Base-by-base conservation (phyloP, 352 stramenopile genomes). In the Phytophthora hybrid region DNA sequence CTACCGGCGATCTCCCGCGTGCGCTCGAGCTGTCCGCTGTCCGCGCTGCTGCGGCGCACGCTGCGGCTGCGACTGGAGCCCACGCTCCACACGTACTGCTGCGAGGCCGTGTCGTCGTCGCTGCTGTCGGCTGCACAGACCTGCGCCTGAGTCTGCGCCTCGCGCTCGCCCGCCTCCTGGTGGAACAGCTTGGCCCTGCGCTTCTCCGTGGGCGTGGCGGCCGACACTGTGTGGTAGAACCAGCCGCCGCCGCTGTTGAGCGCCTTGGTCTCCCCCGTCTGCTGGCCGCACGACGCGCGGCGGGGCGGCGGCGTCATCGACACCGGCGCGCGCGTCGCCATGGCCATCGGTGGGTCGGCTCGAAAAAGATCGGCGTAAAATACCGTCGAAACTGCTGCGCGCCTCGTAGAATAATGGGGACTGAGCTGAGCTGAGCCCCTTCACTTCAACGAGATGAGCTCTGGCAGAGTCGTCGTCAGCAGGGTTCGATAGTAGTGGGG, bases 191-290 rank as follows among this genome's bases (percentile, higher is more conserved):
- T 62, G 18, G 34, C 56, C 21, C 56, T 63, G 46, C 63, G 69
- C 63, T 79, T 79, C 13, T 78, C 73, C 54, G 79, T 85, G 19
- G 84, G 81, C 13, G 81, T 90, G 3, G 84, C 85, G 13, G 84
- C 76, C 21, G 83, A 87, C 19, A 92, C 82, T 0, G 84, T 90
- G 67, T 91, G 82, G 56, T 78, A 86, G 32, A 82, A 77, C 32
- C 77, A 71, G n/a, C 32, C 66, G 44, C 44, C 19, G 29, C 66
- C 46, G 14, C 47, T 51, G 37, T 13, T 41, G 34, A 41, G 34
- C 34, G 52, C 10, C 47, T 44, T 53, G 6, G 57, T 65, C 77
- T 87, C 81, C 19, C 67, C 79, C 13, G 81, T 87, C 61, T 75
- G 70, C 46, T 89, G 79, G 4, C 78, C 69, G 23, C 69, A 81